Evolutionary conservation across 2,329 filamentous ascomycete species (phyloP).

Genomic region (Hypomyces perniciosus): DNA sequence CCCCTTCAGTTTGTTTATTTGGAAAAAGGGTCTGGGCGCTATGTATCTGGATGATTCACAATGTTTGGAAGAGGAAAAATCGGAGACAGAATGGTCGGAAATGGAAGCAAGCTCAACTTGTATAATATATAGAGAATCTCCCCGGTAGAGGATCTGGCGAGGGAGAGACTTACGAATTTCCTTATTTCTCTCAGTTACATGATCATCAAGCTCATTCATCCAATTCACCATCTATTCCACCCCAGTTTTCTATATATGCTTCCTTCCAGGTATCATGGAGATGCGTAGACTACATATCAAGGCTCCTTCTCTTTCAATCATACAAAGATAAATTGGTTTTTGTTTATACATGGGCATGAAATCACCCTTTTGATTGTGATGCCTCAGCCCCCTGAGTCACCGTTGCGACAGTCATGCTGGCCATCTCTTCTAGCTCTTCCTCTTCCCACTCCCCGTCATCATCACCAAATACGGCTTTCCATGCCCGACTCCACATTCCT

Average conservation of each 20-base stretch:
- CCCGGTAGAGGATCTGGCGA: neutral
- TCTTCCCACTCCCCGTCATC: slow-evolving; percentile 52
- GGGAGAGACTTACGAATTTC: too few relatives aligned
- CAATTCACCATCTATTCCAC: neutral
- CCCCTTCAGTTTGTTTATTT: neutral
- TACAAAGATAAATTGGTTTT: neutral
- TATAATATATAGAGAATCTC: slow-evolving; percentile 9
- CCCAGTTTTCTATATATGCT: neutral
- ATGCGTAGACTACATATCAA: neutral
- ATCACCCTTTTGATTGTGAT: slow-evolving; percentile 15
- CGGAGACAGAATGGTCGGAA: too few relatives aligned
- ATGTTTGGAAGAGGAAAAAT: too few relatives aligned
- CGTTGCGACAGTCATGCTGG: slow-evolving; percentile 27
- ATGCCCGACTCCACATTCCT: slow-evolving; percentile 81
- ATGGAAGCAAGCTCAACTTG: neutral
- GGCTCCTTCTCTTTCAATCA: neutral
- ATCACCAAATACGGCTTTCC: slow-evolving; percentile 58
- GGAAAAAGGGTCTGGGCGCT: neutral
- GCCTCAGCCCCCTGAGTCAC: slow-evolving; percentile 18
- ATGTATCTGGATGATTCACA: too few relatives aligned
- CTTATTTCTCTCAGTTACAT: too few relatives aligned
- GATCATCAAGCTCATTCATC: too few relatives aligned
- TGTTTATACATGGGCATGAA: neutral
- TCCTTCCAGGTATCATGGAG: neutral
- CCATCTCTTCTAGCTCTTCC: slow-evolving; percentile 43